A percentile compares a stretch with the other conserved stretches of the same genome.
Evolutionary conservation across 2,329 filamentous ascomycete genomes (phyloP).

Genomic region (Scedosporium aurantiacum): DNA sequence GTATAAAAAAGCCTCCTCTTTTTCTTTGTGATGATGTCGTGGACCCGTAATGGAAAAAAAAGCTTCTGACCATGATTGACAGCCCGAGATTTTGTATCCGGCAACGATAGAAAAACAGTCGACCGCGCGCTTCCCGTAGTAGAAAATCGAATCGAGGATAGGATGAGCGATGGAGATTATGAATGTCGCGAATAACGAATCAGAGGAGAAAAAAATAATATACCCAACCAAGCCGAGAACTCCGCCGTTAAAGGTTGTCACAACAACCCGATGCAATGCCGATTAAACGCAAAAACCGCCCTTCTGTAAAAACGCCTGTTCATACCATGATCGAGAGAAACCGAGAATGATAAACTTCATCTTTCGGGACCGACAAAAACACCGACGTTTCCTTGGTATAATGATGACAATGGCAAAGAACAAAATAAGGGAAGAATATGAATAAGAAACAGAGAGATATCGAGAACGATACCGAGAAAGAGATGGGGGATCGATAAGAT

Average conservation of each 20-base stretch:
- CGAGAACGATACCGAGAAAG: background rate
- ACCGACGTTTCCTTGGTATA: conserved; percentile 5
- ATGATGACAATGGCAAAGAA: background rate
- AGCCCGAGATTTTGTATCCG: conserved; percentile 2
- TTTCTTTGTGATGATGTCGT: conserved; percentile 1
- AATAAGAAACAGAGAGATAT: background rate
- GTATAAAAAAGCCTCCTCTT: background rate
- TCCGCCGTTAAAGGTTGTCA: background rate
- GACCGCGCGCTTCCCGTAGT: conserved; percentile 1
- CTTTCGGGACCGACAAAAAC: conserved; percentile 4
- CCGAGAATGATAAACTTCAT: conserved; percentile 2
- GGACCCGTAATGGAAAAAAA: conserved; percentile 3
- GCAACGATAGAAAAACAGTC: background rate
- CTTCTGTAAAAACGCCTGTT: conserved; percentile 3
- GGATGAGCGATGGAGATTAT: conserved; percentile 5
- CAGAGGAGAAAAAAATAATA: conserved; percentile 7
- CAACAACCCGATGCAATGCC: conserved; percentile 4
- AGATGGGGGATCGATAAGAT: background rate
- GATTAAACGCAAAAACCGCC: conserved; percentile 2
- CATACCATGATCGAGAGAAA: conserved; percentile 2
- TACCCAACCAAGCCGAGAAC: background rate
- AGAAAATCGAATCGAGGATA: background rate
- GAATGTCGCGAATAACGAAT: conserved; percentile 2
- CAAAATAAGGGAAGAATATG: background rate
- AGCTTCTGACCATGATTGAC: background rate